Evolutionary conservation across 192 early-diverging fungal genomes (phyloP), one percentile per base, ranked within the genome.

Genomic region (Coemansia asiatica): DNA sequence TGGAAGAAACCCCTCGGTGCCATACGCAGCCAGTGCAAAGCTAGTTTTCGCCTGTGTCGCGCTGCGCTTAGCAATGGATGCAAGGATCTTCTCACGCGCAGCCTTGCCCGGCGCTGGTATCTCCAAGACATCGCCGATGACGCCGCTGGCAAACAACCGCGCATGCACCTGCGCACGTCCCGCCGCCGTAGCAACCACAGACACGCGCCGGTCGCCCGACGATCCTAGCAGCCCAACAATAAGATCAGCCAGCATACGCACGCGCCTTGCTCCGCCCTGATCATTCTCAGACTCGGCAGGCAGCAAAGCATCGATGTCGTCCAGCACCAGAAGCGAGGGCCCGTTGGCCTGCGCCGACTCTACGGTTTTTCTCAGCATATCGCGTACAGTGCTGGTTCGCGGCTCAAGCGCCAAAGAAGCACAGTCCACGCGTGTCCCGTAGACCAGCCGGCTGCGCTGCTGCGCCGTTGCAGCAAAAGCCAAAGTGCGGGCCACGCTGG

Each of bases 1-100:
- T 6, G 94, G 91, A 21, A 89, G 71, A 65, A 92, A 96, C 1
- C 95, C 95, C 71, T 98, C 96, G 9, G 94, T 95, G 58, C 83
- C 74, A 25, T 89, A 87, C 4, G 92, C 88, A 0, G 95, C 76
- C 0, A 86, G 84, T 9, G 87, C 85, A 31, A 93, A 74, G 56
- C 94, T 71, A 7, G 83, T 25, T 19, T 86, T 89, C 9, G 84
- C 65, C 66, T 68, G 69, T 5, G 76, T 75, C 1, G 84, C 82
- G 25, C 84, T 88, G 13, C 75, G 77, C 1, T 75, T 71, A 63
- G 93, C 83, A 27, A 95, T 72, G 36, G 86, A 76, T 46, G 89
- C 84, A 55, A 97, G 64, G 71, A 97, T 91, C 84, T 89, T 23
- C 53, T 72, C 70, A 26, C 79, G 70, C 67, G 75, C 69, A 6